phyloP scores from a whole-genome alignment of 495 filamentous ascomycete species.

The Xylaria nigripes region DNA sequence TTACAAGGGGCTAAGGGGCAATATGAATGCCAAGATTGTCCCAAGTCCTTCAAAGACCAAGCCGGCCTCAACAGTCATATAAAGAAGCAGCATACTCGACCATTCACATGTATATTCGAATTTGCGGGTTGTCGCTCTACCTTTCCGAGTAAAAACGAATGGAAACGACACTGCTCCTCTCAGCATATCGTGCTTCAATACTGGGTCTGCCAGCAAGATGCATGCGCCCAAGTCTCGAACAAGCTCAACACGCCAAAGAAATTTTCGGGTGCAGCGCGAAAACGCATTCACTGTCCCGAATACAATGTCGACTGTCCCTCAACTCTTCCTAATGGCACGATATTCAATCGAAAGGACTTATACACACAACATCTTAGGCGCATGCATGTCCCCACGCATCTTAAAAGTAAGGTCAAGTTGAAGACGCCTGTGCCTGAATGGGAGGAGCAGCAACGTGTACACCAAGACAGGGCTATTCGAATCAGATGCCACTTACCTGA shows the following conservation, averaged over 20 bases:
- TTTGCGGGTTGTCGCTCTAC: constrained; percentile 67
- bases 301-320: constrained; percentile 15
- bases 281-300: constrained; percentile 34
- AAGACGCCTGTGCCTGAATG: constrained; percentile 30
- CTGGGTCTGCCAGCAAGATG: constrained; percentile 69
- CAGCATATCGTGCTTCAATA: constrained; percentile 74
- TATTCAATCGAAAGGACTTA: constrained; percentile 90
- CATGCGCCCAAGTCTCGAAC: constrained; percentile 42
- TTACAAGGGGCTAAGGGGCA: constrained; percentile 20
- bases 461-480: constrained; percentile 52
- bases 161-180: constrained; percentile 79
- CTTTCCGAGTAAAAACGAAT: constrained; percentile 85
- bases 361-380: constrained; percentile 83
- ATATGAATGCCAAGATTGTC: constrained; percentile 20
- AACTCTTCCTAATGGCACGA: constrained; percentile 39
- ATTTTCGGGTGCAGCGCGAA: constrained; percentile 4
- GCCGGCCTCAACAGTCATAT: constrained; percentile 39
- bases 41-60: constrained; percentile 32
- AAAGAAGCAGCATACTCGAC: constrained; percentile 48
- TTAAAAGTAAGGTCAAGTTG: constrained; percentile 34
- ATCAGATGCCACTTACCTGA: constrained; percentile 53
- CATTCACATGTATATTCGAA: constrained; percentile 72
- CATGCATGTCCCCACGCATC: constrained; percentile 58
- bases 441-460: constrained; percentile 36
- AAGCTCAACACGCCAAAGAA: constrained; percentile 19